Conservation (phyloP, 2,329 filamentous ascomycete species). For the Calonectria ilicicola region DNA sequence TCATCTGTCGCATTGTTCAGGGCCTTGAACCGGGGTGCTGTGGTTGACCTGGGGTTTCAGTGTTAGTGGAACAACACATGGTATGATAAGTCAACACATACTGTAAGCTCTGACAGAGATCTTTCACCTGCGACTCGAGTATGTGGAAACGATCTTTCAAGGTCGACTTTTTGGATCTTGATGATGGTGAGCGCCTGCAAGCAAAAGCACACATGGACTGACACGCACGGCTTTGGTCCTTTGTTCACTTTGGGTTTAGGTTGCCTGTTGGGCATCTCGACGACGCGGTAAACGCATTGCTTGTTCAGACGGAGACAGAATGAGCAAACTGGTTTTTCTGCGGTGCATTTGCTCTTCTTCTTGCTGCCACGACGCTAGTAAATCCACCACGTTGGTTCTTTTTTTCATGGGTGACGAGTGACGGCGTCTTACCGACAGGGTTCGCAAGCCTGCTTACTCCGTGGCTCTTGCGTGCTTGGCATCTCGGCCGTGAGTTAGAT, state of each 20-base stretch:
- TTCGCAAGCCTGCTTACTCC: background rate
- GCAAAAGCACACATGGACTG: background rate
- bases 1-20: background rate
- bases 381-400: background rate
- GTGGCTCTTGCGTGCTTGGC: background rate
- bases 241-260: background rate
- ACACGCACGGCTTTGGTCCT: background rate
- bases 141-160: background rate
- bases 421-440: background rate
- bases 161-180: background rate
- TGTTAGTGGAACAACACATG: background rate
- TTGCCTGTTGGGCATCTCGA: background rate
- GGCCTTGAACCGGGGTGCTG: background rate
- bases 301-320: background rate
- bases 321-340: background rate
- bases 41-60: background rate
- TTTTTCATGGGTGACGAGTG: background rate
- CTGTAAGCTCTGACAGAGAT: background rate
- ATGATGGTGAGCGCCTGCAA: background rate
- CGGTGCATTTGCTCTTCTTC: constrained; percentile 6
- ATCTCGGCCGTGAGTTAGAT: background rate
- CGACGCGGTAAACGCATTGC: background rate
- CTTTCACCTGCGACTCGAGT: background rate
- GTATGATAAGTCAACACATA: background rate
- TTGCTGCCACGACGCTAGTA: background rate